Conservation (phyloP, 2,329 filamentous ascomycete species). For the Fusarium sp. region DNA sequence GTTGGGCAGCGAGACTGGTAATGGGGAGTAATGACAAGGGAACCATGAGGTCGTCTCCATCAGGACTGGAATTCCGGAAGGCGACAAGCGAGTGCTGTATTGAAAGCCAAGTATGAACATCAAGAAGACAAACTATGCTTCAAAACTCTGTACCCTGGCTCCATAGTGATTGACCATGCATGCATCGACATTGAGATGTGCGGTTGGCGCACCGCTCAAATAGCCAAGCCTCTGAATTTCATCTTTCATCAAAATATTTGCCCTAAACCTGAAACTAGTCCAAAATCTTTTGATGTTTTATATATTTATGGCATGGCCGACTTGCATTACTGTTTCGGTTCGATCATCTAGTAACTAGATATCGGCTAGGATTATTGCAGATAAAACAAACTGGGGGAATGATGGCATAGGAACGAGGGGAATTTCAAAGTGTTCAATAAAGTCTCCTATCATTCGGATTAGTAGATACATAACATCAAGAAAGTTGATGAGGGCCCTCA, state of each 20-base stretch:
- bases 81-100: neutral
- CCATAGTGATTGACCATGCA: neutral
- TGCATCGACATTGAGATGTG: neutral
- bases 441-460: too few relatives aligned
- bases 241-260: too few relatives aligned
- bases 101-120: neutral
- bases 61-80: neutral
- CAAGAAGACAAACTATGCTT: neutral
- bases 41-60: accelerated
- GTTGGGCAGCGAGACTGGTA: accelerated
- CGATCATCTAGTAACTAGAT: too few relatives aligned
- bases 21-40: too few relatives aligned
- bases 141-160: neutral
- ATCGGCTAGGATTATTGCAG: too few relatives aligned
- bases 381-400: too few relatives aligned
- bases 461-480: too few relatives aligned
- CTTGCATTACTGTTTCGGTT: too few relatives aligned
- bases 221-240: neutral
- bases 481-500: too few relatives aligned
- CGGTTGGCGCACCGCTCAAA: neutral
- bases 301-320: too few relatives aligned
- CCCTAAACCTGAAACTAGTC: neutral
- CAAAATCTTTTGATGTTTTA: neutral
- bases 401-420: too few relatives aligned
- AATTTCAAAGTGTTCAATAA: too few relatives aligned